Evolutionary conservation across 257 asterid species (phyloP).

Genomic region (Solanum corneliomulleri): DNA sequence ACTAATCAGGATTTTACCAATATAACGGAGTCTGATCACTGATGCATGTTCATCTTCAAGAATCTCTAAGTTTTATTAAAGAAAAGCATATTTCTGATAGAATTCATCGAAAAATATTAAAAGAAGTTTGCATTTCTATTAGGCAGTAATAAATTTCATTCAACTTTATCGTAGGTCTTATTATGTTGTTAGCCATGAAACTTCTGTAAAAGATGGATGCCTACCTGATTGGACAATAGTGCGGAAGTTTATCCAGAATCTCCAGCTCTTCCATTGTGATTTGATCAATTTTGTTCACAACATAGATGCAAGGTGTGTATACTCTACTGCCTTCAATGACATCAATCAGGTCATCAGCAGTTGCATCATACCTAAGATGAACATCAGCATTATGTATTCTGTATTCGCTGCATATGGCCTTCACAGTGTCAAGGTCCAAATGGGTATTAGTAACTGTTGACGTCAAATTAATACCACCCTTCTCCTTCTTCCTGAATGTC

Average conservation of each 20-base stretch:
- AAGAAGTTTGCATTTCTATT: neutral
- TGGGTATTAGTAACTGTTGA: slow-evolving; percentile 69
- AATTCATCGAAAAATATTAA: neutral
- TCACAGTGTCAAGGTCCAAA: slow-evolving; percentile 92
- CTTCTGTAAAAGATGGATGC: neutral
- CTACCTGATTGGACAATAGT: slow-evolving; percentile 95
- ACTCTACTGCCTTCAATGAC: slow-evolving; percentile 95
- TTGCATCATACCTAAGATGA: slow-evolving; percentile 80
- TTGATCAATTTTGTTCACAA: slow-evolving; percentile 92
- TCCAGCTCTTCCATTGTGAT: slow-evolving; percentile 95
- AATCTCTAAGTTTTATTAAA: neutral
- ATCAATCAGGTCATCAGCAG: slow-evolving; percentile 98
- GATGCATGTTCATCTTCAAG: neutral
- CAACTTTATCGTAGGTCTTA: neutral
- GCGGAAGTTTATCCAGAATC: slow-evolving; percentile 94
- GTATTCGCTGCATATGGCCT: slow-evolving; percentile 96
- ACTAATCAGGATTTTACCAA: neutral
- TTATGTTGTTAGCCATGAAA: neutral
- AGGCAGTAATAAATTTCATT: neutral
- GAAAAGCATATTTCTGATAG: neutral
- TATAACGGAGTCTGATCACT: neutral
- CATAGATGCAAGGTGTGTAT: slow-evolving; percentile 93
- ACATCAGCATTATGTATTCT: slow-evolving; percentile 92
- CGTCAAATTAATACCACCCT: slow-evolving; percentile 93
- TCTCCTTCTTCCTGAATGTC: slow-evolving; percentile 82